Conservation (phyloP, 169 alveolate genomes). For the Plasmodium sp. region DNA sequence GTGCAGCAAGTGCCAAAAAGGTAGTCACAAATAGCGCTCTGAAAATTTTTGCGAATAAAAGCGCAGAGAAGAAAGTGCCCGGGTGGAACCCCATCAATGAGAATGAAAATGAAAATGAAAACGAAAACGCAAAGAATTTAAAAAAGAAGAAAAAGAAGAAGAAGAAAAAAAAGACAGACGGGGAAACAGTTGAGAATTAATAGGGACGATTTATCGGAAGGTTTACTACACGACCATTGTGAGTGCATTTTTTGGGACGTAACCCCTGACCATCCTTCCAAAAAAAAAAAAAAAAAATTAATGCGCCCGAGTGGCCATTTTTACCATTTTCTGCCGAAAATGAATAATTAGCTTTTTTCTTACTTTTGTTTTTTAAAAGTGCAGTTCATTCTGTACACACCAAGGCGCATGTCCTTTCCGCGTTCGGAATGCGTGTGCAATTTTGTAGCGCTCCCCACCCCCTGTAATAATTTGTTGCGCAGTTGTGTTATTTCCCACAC, state of each 20-base stretch:
- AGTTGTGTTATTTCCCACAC: not conserved
- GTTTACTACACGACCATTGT: not conserved
- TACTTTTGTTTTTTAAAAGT: not conserved
- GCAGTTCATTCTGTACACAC: not conserved
- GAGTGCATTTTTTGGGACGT: not conserved
- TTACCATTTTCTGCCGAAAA: not conserved
- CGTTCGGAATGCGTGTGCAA: not conserved
- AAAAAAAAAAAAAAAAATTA: not conserved
- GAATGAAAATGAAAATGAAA: not conserved
- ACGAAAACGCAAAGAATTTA: not conserved
- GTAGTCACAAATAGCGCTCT: not conserved
- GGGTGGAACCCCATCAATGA: conserved; percentile 73
- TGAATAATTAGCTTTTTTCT: not conserved
- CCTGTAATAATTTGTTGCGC: not conserved
- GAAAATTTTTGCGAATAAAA: not conserved
- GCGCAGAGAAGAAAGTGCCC: conserved; percentile 36
- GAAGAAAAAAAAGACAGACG: not conserved
- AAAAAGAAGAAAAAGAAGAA: conserved; percentile 42
- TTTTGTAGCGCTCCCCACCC: not conserved
- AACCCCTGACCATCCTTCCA: not conserved
- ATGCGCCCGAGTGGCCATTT: not conserved
- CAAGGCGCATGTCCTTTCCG: not conserved
- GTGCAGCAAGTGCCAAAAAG: not conserved
- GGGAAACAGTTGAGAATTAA: not conserved
- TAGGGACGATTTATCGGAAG: not conserved